These are phyloP conservation scores for Meira nashicola DNA, from an alignment of 1,284 basidiomycete species.

Conservation along the genomic window DNA sequence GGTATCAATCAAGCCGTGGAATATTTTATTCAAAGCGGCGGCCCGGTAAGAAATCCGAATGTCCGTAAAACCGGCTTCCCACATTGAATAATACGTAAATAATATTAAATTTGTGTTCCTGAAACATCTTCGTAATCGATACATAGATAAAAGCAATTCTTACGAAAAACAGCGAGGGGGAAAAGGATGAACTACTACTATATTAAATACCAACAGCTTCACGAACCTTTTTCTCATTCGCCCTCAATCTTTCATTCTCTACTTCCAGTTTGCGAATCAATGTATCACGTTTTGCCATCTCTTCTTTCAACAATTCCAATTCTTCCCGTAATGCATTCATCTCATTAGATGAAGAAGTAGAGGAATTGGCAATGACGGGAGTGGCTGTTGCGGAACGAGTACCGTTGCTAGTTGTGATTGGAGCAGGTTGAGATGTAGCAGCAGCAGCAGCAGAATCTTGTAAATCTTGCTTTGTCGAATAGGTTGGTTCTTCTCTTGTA, in stretches of 20 bases:
- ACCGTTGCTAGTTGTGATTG: not conserved
- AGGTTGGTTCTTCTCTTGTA: constrained; percentile 4
- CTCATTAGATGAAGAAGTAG: not conserved
- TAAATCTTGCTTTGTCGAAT: no score
- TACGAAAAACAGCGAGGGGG: no score
- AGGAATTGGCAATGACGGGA: not conserved
- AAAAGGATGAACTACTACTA: no score
- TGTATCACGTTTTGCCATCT: constrained; percentile 4
- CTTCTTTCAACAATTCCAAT: constrained; percentile 7
- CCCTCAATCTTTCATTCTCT: constrained; percentile 42
- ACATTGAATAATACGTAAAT: no score
- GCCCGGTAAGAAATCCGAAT: no score
- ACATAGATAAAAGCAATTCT: no score
- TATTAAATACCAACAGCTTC: constrained; percentile 18
- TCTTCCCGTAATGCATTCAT: not conserved
- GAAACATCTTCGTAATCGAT: no score
- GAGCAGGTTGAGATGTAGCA: not conserved
- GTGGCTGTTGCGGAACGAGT: not conserved
- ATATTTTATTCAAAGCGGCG: no score
- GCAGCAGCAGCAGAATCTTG: constrained; percentile 1
- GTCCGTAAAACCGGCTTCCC: no score
- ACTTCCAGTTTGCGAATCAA: constrained; percentile 28
- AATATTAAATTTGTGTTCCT: no score
- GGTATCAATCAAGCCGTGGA: no score
- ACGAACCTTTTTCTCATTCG: constrained; percentile 26